Evolutionary conservation across 1,284 basidiomycete species (phyloP).

Genomic region (Irpex lacteus): DNA sequence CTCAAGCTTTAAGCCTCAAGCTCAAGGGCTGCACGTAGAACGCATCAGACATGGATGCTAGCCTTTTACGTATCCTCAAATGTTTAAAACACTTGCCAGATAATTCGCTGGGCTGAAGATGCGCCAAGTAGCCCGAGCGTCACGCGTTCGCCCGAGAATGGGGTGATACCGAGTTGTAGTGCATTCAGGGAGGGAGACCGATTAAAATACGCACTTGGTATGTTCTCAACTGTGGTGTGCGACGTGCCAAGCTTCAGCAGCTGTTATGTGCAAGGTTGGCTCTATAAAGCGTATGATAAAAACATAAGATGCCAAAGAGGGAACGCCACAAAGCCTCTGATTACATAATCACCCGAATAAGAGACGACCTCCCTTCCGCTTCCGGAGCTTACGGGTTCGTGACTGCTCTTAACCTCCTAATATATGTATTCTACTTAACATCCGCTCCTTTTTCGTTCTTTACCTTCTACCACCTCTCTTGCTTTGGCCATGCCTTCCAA

Average conservation of each 20-base stretch:
- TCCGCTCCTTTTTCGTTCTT: background rate
- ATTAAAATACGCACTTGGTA: background rate
- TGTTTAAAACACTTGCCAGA: background rate
- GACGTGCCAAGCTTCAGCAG: background rate
- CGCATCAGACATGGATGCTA: too few species aligned
- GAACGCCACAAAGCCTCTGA: constrained; percentile 1
- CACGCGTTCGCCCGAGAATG: background rate
- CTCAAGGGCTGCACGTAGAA: too few species aligned
- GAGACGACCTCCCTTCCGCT: background rate
- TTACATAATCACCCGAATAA: background rate
- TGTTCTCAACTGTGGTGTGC: background rate
- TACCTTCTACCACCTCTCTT: background rate
- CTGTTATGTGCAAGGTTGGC: background rate
- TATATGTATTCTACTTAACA: background rate
- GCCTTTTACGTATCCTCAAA: too few species aligned
- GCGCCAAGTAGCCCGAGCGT: background rate
- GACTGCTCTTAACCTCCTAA: background rate
- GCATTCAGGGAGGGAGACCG: background rate
- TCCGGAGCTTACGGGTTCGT: constrained; percentile 1
- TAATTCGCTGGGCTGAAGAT: background rate
- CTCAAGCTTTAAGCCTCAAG: too few species aligned
- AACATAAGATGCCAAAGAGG: background rate
- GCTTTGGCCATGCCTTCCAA: constrained; percentile 7
- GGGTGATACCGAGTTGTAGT: background rate
- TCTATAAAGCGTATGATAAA: background rate